phyloP scores from a whole-genome alignment of 2,329 filamentous ascomycete genomes.

The Cordyceps farinosa region DNA sequence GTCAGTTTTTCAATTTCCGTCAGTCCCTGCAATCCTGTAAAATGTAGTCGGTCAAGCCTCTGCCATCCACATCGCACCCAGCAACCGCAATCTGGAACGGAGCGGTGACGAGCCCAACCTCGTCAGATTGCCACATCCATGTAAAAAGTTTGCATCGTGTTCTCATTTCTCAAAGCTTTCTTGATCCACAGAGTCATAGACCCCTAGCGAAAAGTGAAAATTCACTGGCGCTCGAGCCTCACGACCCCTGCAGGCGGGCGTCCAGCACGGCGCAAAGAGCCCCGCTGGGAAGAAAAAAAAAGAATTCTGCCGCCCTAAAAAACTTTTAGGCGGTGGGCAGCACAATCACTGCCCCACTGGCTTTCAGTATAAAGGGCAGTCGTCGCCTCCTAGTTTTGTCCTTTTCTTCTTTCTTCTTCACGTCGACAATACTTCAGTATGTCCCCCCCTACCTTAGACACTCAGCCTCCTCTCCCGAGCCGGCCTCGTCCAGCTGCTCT shows the following conservation, averaged over 20 bases:
- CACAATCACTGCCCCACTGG: slow-evolving; percentile 21
- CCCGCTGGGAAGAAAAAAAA: slow-evolving; percentile 15
- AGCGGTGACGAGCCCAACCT: slow-evolving; percentile 5
- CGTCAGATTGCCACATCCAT: neutral
- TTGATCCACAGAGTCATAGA: neutral
- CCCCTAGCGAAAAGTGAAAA: neutral
- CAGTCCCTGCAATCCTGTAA: slow-evolving; percentile 12
- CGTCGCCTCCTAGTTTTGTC: slow-evolving; percentile 30
- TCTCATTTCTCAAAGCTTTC: neutral
- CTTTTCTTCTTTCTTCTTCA: slow-evolving; percentile 51
- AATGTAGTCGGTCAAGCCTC: slow-evolving; percentile 14
- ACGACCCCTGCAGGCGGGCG: neutral
- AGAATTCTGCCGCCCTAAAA: slow-evolving; percentile 22
- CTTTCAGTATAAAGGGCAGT: slow-evolving; percentile 39
- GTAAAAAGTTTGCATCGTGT: neutral
- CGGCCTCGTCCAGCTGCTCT: slow-evolving; percentile 12
- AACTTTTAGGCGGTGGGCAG: slow-evolving; percentile 32
- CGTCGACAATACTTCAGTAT: slow-evolving; percentile 61
- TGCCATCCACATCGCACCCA: slow-evolving; percentile 7
- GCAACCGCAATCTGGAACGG: slow-evolving; percentile 12
- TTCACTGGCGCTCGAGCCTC: slow-evolving; percentile 5
- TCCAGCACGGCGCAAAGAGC: neutral
- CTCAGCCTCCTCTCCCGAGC: neutral
- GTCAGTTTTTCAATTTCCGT: slow-evolving; percentile 15
- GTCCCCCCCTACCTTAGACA: slow-evolving; percentile 33